phyloP scores from a whole-genome alignment of 2,329 filamentous ascomycete species.

The Clarireedia homoeocarpa region DNA sequence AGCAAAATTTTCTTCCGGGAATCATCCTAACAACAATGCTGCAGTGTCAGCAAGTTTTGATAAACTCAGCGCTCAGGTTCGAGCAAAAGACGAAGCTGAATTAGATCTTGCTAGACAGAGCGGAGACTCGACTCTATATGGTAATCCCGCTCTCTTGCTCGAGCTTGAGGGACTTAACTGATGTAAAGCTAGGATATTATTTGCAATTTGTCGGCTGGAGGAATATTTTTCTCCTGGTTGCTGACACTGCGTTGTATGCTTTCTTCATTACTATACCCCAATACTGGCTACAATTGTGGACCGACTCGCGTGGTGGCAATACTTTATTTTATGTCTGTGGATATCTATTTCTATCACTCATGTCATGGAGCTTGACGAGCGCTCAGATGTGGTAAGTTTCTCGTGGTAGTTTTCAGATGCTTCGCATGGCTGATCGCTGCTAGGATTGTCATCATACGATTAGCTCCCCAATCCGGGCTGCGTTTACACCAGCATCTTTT shows the following conservation, averaged over 20 bases:
- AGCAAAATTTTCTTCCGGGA: not conserved
- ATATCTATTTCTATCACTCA: not conserved
- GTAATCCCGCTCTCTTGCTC: conserved; percentile 11
- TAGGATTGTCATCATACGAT: conserved; percentile 17
- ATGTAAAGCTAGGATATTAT: conserved; percentile 2
- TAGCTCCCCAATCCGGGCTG: conserved; percentile 33
- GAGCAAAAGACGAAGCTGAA: conserved; percentile 16
- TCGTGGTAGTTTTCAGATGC: not conserved
- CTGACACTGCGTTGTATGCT: not conserved
- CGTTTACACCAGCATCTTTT: conserved; percentile 28
- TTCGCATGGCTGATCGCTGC: not conserved
- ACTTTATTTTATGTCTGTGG: not conserved
- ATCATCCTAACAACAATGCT: not conserved
- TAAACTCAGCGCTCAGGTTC: conserved; percentile 11
- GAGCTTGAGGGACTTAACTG: not conserved
- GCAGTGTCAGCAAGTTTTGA: conserved; percentile 13
- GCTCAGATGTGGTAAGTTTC: conserved; percentile 2
- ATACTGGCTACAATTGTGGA: not conserved
- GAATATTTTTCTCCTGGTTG: not conserved
- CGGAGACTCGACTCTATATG: conserved; percentile 19
- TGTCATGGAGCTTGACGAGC: not conserved
- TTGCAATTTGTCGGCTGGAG: not conserved
- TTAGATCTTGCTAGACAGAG: conserved; percentile 19
- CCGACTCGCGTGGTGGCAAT: not conserved
- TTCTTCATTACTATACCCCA: conserved; percentile 4